phyloP scores from a whole-genome alignment of 345 rosid genomes.

The Brassica rapa region DNA sequence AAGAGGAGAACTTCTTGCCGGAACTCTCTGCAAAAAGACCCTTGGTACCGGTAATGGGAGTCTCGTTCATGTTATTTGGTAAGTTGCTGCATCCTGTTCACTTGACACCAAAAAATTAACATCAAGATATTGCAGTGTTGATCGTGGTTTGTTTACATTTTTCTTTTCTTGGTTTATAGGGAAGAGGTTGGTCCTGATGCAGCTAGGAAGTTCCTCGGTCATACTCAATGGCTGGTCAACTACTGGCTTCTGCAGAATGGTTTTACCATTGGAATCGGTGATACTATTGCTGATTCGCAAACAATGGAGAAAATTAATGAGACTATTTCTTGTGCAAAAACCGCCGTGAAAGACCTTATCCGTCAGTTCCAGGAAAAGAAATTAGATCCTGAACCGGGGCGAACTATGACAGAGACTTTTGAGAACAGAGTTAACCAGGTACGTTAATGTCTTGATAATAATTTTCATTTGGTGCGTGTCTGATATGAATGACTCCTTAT shows the following conservation, averaged over 20 bases:
- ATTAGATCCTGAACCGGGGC: conserved; percentile 93
- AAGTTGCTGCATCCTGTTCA: conserved; percentile 17
- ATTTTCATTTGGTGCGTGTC: not conserved
- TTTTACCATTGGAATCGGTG: conserved; percentile 98
- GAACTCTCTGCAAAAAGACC: conserved; percentile 96
- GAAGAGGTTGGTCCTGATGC: conserved; percentile 99
- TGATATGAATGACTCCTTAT: not conserved
- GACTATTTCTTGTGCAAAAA: conserved; percentile 80
- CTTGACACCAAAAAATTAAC: not conserved
- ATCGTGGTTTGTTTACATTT: not conserved
- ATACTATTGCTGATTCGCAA: conserved; percentile 93
- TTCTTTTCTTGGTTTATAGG: conserved; percentile 49
- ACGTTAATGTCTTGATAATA: not conserved
- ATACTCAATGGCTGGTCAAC: conserved; percentile 99
- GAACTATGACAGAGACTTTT: conserved; percentile 94
- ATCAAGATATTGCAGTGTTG: not conserved
- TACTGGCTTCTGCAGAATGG: conserved; percentile 97
- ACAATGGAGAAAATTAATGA: conserved; percentile 95
- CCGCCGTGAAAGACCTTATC: conserved; percentile 78
- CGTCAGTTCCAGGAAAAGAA: conserved; percentile 65
- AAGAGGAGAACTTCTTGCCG: conserved; percentile 86
- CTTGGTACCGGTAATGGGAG: conserved; percentile 92
- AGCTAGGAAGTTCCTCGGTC: conserved; percentile 96
- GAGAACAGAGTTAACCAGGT: conserved; percentile 99
- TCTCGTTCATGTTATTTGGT: conserved; percentile 97